Base-by-base conservation (phyloP, 1,139 yeast species). In the Candida frijolesensis region DNA sequence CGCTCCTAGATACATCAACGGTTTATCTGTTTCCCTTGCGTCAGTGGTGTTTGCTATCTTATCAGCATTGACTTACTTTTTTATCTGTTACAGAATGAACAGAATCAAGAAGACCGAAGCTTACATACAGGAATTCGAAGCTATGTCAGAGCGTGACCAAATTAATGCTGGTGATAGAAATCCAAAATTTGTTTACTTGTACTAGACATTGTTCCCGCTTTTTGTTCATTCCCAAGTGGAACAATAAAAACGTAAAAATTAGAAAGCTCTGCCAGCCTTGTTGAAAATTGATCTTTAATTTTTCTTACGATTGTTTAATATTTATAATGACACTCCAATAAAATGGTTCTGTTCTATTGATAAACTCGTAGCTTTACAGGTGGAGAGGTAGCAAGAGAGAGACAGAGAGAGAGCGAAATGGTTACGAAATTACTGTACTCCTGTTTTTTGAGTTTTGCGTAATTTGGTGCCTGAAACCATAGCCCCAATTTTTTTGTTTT, bases 81-180 rank as follows among this genome's bases (percentile, higher is more conserved):
- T 64, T 32, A 59, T 70, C 25, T 68, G 79, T 45, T 55, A 61
- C 44, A 67, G 74, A 57, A 67, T 73, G 55, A 83, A 83, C 58
- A 66, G 60, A 38, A 60, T 70, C 53, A 84, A 84, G 56, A 57
- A 63, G 43, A 61, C 71, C 3, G 68, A 65, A 4, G 56, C 54
- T 10, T 74, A 72, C 60, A 71, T 64, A 45, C 71, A 70, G 49
- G 71, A 79, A 53, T 81, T 82, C 67, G 75, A 75, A 19, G 57
- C 69, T 9, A 55, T 72, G 55, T 69, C 73, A n/a, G 80, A 79
- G 49, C 76, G 80, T 60, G 78, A 78, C 22, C 73, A 75, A 59
- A 64, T 72, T 25, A 67, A 77, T 55, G 79, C 76, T 29, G 92
- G 95, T 55, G 96, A 89, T 64, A 67, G 78, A 57, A 80, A 80